These are phyloP conservation scores for Nectriaceae sp. DNA, from an alignment of 2,329 filamentous ascomycete species.

Conservation along the genomic window DNA sequence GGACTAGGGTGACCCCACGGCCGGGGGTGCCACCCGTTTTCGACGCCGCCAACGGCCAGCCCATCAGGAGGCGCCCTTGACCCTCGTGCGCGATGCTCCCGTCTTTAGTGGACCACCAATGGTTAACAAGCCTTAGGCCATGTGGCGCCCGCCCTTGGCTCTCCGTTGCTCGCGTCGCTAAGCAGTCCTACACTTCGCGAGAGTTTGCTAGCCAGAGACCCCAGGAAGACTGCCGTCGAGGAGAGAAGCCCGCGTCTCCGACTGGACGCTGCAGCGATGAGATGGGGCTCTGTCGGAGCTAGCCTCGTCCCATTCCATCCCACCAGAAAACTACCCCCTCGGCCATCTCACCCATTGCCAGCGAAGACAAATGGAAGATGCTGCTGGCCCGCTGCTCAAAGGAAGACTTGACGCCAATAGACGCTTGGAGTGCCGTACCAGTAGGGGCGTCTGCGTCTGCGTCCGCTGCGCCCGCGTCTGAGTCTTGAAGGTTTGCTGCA, in stretches of 20 bases:
- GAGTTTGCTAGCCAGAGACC: too few relatives aligned
- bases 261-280: not conserved
- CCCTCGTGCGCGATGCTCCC: conserved; percentile 34
- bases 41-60: conserved; percentile 17
- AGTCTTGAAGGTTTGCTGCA: not conserved
- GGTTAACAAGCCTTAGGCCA: conserved; percentile 27
- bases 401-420: not conserved
- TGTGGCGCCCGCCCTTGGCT: conserved; percentile 30
- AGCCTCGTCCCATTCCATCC: not conserved
- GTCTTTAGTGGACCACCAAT: conserved; percentile 34
- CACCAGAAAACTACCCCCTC: not conserved
- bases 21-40: not conserved
- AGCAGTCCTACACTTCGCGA: too few relatives aligned
- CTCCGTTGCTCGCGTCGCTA: too few relatives aligned
- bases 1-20: not conserved
- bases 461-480: not conserved
- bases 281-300: not conserved
- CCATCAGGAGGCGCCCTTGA: conserved; percentile 31
- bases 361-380: not conserved
- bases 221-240: too few relatives aligned
- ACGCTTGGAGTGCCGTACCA: not conserved
- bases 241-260: not conserved
- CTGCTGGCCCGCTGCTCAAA: not conserved
- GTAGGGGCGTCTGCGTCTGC: conserved; percentile 5
- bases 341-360: not conserved